Evolutionary conservation across 2,329 filamentous ascomycete species (phyloP).

Genomic region (Fusarium praegraminearum): DNA sequence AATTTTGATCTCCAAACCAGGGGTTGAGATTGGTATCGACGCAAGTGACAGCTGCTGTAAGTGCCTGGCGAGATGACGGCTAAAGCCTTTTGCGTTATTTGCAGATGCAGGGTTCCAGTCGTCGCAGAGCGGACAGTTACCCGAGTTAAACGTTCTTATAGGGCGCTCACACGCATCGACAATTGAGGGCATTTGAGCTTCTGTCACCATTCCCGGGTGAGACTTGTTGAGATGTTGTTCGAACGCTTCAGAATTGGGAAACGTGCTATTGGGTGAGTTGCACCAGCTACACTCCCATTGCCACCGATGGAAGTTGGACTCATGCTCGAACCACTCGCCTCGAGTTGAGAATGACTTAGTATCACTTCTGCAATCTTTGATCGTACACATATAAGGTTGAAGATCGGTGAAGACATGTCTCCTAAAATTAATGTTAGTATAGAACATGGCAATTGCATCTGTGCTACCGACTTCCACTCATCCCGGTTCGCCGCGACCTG

Average conservation of each 20-base stretch:
- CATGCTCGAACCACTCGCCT: neutral
- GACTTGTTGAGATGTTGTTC: neutral
- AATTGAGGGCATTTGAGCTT: neutral
- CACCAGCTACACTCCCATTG: neutral
- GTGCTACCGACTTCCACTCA: neutral
- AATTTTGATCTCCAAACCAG: neutral
- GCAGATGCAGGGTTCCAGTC: neutral
- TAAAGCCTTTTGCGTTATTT: neutral
- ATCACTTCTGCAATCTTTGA: neutral
- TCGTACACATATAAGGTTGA: neutral
- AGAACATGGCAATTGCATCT: neutral
- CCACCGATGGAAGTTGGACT: neutral
- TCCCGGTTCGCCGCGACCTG: neutral
- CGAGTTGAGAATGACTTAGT: neutral
- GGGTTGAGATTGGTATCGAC: neutral
- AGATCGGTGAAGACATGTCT: neutral
- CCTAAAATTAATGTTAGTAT: neutral
- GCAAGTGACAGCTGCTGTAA: neutral
- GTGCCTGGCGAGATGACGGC: neutral
- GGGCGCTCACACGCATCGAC: neutral
- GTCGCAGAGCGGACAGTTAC: neutral
- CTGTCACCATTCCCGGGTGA: neutral
- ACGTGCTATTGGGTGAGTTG: neutral
- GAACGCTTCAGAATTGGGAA: neutral
- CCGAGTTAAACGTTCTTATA: neutral